Evolutionary conservation across 805 yeast genomes (phyloP), one percentile per base, ranked within the genome.

Genomic region (Candida patagonica): DNA sequence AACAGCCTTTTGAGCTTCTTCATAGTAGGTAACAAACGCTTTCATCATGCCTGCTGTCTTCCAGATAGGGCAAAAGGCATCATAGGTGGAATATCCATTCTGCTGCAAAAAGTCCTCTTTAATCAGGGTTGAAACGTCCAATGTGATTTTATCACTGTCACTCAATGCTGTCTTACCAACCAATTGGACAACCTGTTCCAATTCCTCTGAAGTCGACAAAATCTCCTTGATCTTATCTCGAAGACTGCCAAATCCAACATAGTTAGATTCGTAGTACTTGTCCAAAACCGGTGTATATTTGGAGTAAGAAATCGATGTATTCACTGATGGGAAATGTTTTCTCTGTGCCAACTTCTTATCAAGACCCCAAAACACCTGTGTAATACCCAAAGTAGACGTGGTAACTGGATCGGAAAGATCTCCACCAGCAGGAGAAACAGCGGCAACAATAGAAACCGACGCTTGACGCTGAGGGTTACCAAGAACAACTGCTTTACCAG

Each of bases 361-460:
- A 66, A 92, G 76, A 68, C 99, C 99, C 99, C 99, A 92, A 71
- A 92, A 92, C 39, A 92, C 99, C 71, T 92, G 99, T n/a, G 98
- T 92, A 54, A 92, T 92, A 82, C 96, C 97, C 59, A 92, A 76
- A 26, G 99, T 92, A 6, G 98, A 78, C 16, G 97, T 89, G 21
- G 99, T 92, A 53, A 92, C 99, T 33, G 99, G 99, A 70, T 92
- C 99, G 20, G 97, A 89, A 80, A 92, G 89, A 73, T 92, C 99
- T 80, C 99, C 99, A 78, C 99, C 99, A 42, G 98, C 97, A 52
- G 99, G 99, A 4, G 97, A 92, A 30, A 92, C 99, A 53, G 99
- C 99, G 45, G 98, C 99, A 57, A 92, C 92, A 65, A 92, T 92
- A n/a, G 98, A 92, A 48, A 92, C 99, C 23, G 98, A 89, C 47